Conservation (phyloP, 2,329 filamentous ascomycete genomes). For the Botrytis fabae region DNA sequence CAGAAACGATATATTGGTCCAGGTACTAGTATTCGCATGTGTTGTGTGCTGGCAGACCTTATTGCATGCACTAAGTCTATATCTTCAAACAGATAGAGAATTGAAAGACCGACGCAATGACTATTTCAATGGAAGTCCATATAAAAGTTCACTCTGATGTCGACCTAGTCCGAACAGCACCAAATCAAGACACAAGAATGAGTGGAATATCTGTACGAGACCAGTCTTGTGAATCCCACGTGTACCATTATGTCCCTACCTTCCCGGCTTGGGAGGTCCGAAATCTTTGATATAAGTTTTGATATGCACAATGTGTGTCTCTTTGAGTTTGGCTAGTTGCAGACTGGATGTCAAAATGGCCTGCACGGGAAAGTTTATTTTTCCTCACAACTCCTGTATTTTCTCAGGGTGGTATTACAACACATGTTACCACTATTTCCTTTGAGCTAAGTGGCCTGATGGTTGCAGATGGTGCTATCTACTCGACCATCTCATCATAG, state of each 20-base stretch:
- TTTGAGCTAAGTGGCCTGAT: not conserved
- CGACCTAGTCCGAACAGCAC: not conserved
- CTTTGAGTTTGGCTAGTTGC: not conserved
- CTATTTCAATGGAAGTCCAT: conserved; percentile 3
- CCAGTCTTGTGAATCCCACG: not conserved
- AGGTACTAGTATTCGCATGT: not conserved
- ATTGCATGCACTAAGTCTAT: not conserved
- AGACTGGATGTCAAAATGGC: not conserved
- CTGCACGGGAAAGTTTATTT: not conserved
- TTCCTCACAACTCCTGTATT: not conserved
- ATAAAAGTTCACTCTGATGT: not conserved
- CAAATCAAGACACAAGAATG: not conserved
- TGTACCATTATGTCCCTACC: not conserved
- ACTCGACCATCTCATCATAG: not conserved
- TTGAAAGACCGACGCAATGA: not conserved
- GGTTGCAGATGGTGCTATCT: not conserved
- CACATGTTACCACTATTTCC: not conserved
- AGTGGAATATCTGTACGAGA: not conserved
- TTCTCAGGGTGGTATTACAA: not conserved
- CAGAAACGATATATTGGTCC: not conserved
- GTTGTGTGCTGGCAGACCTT: conserved; percentile 13
- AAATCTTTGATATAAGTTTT: not conserved
- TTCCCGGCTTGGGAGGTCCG: not conserved
- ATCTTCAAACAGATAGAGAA: not conserved
- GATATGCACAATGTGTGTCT: not conserved